phyloP scores from a whole-genome alignment of 2,329 filamentous ascomycete genomes.

The Diaporthe aspalathi region DNA sequence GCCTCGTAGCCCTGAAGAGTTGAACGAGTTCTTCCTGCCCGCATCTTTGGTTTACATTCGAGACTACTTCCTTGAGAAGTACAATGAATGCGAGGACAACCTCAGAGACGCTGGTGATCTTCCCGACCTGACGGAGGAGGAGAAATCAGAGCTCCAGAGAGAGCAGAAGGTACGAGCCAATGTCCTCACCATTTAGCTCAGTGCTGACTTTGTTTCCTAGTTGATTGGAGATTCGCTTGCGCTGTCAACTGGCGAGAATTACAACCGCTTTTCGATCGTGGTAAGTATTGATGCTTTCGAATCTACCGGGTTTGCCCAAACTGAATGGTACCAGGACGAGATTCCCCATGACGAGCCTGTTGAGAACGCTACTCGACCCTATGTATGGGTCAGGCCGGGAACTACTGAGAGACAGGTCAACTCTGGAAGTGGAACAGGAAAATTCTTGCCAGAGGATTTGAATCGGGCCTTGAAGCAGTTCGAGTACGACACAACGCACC shows the following conservation, averaged over 20 bases:
- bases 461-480: slow-evolving; percentile 16
- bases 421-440: slow-evolving; percentile 2
- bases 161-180: slow-evolving; percentile 14
- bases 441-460: slow-evolving; percentile 13
- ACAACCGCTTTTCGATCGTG: slow-evolving; percentile 17
- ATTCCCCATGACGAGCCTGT: not conserved
- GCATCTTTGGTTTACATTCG: not conserved
- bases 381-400: not conserved
- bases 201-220: too few relatives aligned
- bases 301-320: not conserved
- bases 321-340: not conserved
- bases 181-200: not conserved
- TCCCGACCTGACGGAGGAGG: not conserved
- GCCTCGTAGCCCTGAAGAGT: not conserved
- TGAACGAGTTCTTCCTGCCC: not conserved
- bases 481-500: not conserved
- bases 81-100: not conserved
- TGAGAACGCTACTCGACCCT: not conserved
- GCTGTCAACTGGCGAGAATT: not conserved
- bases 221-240: not conserved
- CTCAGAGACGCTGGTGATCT: not conserved
- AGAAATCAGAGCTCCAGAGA: not conserved
- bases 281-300: not conserved
- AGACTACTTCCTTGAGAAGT: not conserved
- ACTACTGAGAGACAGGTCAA: slow-evolving; percentile 13